These are phyloP conservation scores for Rutidosis leptorrhynchoides DNA, from an alignment of 129 eudicot species.

Conservation along the genomic window DNA sequence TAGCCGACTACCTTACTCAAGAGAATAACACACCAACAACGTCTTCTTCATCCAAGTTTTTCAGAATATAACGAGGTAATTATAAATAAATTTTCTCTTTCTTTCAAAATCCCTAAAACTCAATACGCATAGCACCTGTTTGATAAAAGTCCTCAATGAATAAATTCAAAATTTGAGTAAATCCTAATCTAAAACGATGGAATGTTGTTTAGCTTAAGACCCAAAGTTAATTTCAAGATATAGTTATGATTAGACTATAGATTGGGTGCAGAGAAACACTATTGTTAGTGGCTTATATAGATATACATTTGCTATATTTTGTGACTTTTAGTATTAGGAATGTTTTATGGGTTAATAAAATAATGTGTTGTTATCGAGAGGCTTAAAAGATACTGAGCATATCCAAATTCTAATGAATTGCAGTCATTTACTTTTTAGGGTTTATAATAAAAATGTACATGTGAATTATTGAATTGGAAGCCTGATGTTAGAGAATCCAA, in stretches of 20 bases:
- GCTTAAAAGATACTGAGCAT: neutral
- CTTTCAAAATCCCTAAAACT: neutral
- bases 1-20: neutral
- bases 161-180: neutral
- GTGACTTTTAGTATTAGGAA: neutral
- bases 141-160: constrained; percentile 20
- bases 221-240: neutral
- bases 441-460: neutral
- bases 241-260: neutral
- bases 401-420: neutral
- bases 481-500: neutral
- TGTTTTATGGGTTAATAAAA: too few relatives aligned
- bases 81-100: neutral
- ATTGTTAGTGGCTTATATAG: too few relatives aligned
- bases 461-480: neutral
- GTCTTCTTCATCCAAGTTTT: neutral
- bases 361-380: too few relatives aligned
- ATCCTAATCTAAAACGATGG: neutral
- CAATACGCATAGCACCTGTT: constrained; percentile 11
- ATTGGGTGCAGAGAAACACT: too few relatives aligned
- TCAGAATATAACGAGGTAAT: constrained; percentile 3
- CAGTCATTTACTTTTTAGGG: neutral
- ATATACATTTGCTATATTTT: too few relatives aligned
- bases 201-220: neutral
- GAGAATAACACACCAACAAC: neutral